phyloP scores from a whole-genome alignment of 345 rosid genomes.

The Balakata baccata region DNA sequence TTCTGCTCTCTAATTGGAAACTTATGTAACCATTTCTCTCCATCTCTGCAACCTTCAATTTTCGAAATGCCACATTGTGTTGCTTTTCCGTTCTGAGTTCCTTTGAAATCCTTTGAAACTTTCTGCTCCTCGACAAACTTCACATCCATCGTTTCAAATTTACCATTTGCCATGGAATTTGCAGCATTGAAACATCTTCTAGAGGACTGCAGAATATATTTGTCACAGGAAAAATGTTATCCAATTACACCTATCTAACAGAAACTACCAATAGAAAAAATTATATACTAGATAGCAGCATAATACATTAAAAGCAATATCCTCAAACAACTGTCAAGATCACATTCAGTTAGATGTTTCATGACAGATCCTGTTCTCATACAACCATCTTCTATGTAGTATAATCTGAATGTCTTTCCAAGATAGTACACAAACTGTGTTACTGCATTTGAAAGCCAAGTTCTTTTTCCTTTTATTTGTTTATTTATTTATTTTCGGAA shows the following conservation, averaged over 20 bases:
- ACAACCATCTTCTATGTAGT: too few relatives aligned
- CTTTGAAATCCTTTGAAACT: slow-evolving; percentile 14
- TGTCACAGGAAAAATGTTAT: slow-evolving; percentile 26
- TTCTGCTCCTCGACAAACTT: slow-evolving; percentile 23
- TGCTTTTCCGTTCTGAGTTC: slow-evolving; percentile 16
- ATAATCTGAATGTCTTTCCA: too few relatives aligned
- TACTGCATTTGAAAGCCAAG: too few relatives aligned
- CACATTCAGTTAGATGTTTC: too few relatives aligned
- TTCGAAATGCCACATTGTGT: slow-evolving; percentile 3
- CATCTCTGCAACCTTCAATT: slow-evolving; percentile 8
- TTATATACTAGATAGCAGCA: neutral
- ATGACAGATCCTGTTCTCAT: too few relatives aligned
- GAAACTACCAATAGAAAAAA: neutral
- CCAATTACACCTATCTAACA: slow-evolving; percentile 10
- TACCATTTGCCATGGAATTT: slow-evolving; percentile 20
- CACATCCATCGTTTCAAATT: slow-evolving; percentile 17
- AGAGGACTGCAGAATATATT: slow-evolving; percentile 33
- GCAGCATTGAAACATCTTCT: slow-evolving; percentile 21
- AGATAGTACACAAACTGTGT: too few relatives aligned
- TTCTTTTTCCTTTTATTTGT: too few relatives aligned
- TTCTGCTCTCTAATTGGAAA: slow-evolving; percentile 12
- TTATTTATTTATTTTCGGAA: too few relatives aligned
- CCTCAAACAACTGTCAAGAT: neutral
- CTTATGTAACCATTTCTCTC: slow-evolving; percentile 25
- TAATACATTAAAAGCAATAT: neutral